phyloP scores from a whole-genome alignment of 75 land plant species.

The Sequoia sempervirens region DNA sequence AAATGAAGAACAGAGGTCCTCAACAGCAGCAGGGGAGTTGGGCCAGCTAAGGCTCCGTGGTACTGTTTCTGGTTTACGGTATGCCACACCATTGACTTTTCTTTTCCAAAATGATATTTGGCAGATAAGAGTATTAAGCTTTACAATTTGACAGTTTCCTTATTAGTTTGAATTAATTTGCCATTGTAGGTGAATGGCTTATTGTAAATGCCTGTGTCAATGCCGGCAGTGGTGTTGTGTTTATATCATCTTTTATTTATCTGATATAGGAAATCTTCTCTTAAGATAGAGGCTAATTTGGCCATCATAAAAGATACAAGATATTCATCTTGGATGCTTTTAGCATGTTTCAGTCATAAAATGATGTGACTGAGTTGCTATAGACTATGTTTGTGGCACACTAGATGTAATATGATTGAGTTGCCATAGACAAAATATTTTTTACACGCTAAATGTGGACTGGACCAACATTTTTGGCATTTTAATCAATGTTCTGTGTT shows the following conservation, averaged over 20 bases:
- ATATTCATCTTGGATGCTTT: not conserved
- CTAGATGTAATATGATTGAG: not conserved
- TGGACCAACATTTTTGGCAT: not conserved
- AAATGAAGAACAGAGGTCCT: constrained; percentile 16
- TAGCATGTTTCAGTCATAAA: too few species aligned
- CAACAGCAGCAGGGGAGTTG: constrained; percentile 34
- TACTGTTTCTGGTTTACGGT: constrained; percentile 10
- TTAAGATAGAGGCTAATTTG: not conserved
- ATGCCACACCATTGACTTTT: not conserved
- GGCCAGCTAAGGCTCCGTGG: constrained; percentile 22
- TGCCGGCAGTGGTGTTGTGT: not conserved
- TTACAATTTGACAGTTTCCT: not conserved
- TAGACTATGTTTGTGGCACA: too few species aligned
- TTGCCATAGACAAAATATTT: not conserved
- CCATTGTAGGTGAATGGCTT: not conserved
- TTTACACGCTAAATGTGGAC: not conserved
- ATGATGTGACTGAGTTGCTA: not conserved
- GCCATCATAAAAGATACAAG: not conserved
- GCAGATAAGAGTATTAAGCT: too few species aligned
- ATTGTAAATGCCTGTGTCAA: not conserved
- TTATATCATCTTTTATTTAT: not conserved
- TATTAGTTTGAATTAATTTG: not conserved
- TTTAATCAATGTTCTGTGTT: not conserved
- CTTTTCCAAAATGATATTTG: not conserved
- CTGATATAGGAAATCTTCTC: not conserved